Base-by-base conservation (phyloP, 805 yeast genomes). In the Schizosaccharomyces cryophilus region DNA sequence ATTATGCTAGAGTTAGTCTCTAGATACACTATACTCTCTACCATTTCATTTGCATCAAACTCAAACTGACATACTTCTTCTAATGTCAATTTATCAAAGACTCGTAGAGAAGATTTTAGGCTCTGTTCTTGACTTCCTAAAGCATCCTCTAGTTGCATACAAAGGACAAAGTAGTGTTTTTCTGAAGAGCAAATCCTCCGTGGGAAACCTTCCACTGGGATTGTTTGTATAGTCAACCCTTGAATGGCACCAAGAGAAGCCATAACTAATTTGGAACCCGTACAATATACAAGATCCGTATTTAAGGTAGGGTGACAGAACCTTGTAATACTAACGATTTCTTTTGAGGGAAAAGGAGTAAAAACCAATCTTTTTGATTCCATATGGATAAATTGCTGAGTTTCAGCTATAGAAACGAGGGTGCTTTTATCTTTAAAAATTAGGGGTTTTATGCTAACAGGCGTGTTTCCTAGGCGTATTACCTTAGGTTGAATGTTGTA, bases 181-280 rank as follows among this genome's bases (percentile, higher is more conserved):
- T 21, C n/a, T 1, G 30, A 19, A 13, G 56, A 5, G n/a, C 35
- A 21, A 24, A 65, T 45, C 9, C 66, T 54, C 6, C 66, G 60
- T 24, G 65, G 66, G 9, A 66, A 61, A 40, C 65, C 65, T 26
- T 54, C 47, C 5, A 65, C 47, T 35, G 66, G 65, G 4, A 64
- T 54, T 15, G 66, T 63, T 60, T 63, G 66, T 4, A 65, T 63
- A 40, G 65, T 66, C 11, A 66, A 62, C 30, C 64, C 63, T 64
- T 61, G 56, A 45, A 45, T 45, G 7, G 7, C 51, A 45, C 51
- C 26, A n/a, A 45, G 21, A 19, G 21, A 19, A 45, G 51, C 51
- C 21, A 45, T n/a, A 45, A 24, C 9, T 45, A 45, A 19, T 6
- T 45, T 19, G 26, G 26, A 19, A 11, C 26, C 26, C 2, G 51